Conservation (phyloP, 108 stramenopile species). For the Nitzschia putrida region DNA sequence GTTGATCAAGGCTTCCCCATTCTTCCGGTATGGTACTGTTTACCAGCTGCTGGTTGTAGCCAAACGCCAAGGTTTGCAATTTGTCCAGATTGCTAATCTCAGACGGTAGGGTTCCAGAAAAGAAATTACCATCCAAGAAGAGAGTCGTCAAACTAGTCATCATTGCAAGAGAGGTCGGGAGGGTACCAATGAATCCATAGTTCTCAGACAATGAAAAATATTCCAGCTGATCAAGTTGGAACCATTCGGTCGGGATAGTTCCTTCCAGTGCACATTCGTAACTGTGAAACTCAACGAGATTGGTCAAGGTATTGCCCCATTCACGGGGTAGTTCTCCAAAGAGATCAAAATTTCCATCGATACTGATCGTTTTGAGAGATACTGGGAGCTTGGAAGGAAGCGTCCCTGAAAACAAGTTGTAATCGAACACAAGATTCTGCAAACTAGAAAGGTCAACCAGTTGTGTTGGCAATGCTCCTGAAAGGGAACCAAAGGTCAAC, state of each 20-base stretch:
- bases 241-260: conserved; percentile 41
- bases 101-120: background rate
- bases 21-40: conserved; percentile 38
- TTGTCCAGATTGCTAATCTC: background rate
- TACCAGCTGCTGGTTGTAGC: background rate
- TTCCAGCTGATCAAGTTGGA: too few species aligned
- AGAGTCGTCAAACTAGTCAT: background rate
- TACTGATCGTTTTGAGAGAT: conserved; percentile 3
- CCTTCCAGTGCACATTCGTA: conserved; percentile 35
- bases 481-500: background rate
- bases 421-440: background rate
- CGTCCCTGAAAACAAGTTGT: conserved; percentile 36
- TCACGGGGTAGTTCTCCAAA: conserved; percentile 11
- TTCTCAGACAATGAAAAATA: too few species aligned
- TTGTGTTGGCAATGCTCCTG: conserved; percentile 11
- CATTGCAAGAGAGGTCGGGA: background rate
- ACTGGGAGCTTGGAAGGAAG: conserved; percentile 42
- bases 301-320: conserved; percentile 41
- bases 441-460: conserved; percentile 22
- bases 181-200: background rate
- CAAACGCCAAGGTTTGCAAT: background rate
- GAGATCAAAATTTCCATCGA: conserved; percentile 2
- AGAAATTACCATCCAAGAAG: background rate
- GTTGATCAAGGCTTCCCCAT: conserved; percentile 28
- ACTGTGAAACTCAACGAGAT: conserved; percentile 19